Conservation (phyloP, 148 eudicot species). For the Persicaria tinctoria region DNA sequence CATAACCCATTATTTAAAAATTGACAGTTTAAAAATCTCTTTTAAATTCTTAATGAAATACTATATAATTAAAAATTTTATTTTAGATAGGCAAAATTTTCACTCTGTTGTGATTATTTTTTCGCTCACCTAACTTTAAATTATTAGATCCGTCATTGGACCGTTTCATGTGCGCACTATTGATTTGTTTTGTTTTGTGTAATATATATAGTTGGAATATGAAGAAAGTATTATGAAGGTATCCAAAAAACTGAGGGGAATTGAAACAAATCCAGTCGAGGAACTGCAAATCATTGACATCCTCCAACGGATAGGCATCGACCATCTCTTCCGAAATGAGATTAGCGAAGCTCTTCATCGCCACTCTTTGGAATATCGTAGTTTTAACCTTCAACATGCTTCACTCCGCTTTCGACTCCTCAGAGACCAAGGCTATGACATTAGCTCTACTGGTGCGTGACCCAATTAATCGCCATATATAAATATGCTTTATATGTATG, state of each 20-base stretch:
- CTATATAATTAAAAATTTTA: too few relatives aligned
- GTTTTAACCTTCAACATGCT: background rate
- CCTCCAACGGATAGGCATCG: background rate
- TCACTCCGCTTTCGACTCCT: slow-evolving; percentile 9
- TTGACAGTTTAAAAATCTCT: too few relatives aligned
- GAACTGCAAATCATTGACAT: slow-evolving; percentile 1
- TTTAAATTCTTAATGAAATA: too few relatives aligned
- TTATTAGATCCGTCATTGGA: too few relatives aligned
- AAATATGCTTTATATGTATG: too few relatives aligned
- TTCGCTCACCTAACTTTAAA: too few relatives aligned
- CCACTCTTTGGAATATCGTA: background rate
- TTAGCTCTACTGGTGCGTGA: background rate
- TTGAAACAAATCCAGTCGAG: background rate
- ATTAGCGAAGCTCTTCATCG: background rate
- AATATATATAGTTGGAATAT: background rate
- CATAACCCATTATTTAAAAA: too few relatives aligned
- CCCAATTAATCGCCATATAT: too few relatives aligned
- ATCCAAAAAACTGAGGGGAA: background rate
- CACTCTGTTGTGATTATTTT: too few relatives aligned
- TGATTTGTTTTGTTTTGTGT: too few relatives aligned
- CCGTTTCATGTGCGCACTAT: too few relatives aligned
- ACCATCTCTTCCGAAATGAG: background rate
- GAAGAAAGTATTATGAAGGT: background rate
- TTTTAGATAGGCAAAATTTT: too few relatives aligned
- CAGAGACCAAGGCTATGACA: background rate